Percentiles rank a stretch among this genome's conserved stretches.
These are phyloP conservation scores for Lactarius indigo DNA, from an alignment of 768 basidiomycete species.

Conservation along the genomic window DNA sequence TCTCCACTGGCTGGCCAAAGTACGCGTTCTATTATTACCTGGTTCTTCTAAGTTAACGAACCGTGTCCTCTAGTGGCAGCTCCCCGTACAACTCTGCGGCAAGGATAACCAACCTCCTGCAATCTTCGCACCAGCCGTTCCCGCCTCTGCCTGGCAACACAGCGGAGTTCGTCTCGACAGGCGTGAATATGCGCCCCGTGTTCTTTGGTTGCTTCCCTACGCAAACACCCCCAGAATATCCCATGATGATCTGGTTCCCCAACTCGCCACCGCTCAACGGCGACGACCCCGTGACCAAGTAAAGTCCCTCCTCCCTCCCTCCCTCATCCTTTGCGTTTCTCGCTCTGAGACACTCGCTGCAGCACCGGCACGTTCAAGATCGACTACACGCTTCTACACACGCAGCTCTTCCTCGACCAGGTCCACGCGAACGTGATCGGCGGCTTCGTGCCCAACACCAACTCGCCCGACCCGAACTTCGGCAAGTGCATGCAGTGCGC, in stretches of 20 bases:
- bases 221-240: conserved; percentile 50
- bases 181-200: conserved; percentile 63
- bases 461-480: conserved; percentile 51
- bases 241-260: conserved; percentile 71
- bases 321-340: conserved; percentile 9
- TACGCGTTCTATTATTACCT: conserved; percentile 31
- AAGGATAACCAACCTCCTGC: conserved; percentile 44
- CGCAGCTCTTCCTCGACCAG: conserved; percentile 57
- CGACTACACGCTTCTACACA: conserved; percentile 54
- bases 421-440: conserved; percentile 51
- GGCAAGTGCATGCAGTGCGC: conserved; percentile 70
- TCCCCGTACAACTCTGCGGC: conserved; percentile 43
- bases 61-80: conserved; percentile 44
- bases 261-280: conserved; percentile 69
- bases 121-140: conserved; percentile 53
- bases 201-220: conserved; percentile 76
- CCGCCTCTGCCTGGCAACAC: conserved; percentile 57
- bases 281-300: conserved; percentile 64
- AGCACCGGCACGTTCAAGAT: conserved; percentile 60
- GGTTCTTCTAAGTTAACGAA: conserved; percentile 1
- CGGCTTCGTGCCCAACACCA: conserved; percentile 60
- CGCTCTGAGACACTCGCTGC: background rate
- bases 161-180: conserved; percentile 51
- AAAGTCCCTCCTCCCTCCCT: conserved; percentile 11
- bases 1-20: conserved; percentile 63